A percentile compares a stretch with the other conserved stretches of the same genome.
Conservation (phyloP, 805 yeast genomes). For the Lachancea waltii region DNA sequence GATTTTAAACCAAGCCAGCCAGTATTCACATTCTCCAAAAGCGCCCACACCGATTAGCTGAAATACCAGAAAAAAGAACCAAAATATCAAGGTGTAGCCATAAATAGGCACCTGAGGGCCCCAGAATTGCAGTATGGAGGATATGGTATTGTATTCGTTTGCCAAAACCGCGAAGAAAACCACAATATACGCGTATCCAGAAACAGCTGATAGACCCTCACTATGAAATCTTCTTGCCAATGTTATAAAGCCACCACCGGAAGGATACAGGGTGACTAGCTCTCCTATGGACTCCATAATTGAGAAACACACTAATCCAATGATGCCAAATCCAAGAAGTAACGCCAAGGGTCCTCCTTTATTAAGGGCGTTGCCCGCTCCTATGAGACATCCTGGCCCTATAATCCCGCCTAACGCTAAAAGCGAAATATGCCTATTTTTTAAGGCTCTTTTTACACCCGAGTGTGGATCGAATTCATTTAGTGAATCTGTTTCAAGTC, state of each 20-base stretch:
- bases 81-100: conserved; percentile 15
- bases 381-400: conserved; percentile 10
- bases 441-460: conserved; percentile 13
- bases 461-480: conserved; percentile 10
- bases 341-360: conserved; percentile 14
- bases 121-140: conserved; percentile 10
- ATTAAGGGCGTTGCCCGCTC: conserved; percentile 10
- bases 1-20: conserved; percentile 59
- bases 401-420: conserved; percentile 8
- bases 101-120: conserved; percentile 14
- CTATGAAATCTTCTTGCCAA: conserved; percentile 9
- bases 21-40: conserved; percentile 48
- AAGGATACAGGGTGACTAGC: conserved; percentile 9
- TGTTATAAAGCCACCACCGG: conserved; percentile 7
- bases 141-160: conserved; percentile 7
- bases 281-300: conserved; percentile 17
- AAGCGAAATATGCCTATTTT: conserved; percentile 10
- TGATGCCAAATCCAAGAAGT: conserved; percentile 13
- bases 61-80: conserved; percentile 12
- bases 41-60: conserved; percentile 47
- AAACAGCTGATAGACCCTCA: conserved; percentile 12
- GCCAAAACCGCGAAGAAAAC: conserved; percentile 11
- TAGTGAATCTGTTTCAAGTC: conserved; percentile 4
- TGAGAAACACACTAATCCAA: conserved; percentile 12
- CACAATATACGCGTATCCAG: conserved; percentile 13